Evolutionary conservation across 352 stramenopile species (phyloP).

Genomic region (Globisporangium okanoganense): DNA sequence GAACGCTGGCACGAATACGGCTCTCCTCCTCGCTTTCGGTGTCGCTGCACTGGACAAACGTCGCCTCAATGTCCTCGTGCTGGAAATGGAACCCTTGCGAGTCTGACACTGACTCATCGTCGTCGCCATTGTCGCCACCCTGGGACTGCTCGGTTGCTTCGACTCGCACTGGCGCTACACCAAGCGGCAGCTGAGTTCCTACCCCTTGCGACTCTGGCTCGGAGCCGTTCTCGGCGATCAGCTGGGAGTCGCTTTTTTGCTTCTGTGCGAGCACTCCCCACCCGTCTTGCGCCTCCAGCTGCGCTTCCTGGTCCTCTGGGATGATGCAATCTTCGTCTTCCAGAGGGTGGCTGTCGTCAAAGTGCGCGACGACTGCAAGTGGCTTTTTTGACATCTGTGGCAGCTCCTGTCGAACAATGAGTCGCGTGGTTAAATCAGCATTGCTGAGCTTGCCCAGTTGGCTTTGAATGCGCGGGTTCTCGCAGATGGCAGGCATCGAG

Average conservation of each 20-base stretch:
- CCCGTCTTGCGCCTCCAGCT: slow-evolving; percentile 49
- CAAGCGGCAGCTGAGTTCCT: slow-evolving; percentile 2
- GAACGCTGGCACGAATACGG: neutral
- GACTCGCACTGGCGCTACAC: neutral
- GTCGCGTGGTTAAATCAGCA: slow-evolving; percentile 33
- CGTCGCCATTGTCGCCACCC: neutral
- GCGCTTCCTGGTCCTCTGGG: slow-evolving; percentile 50
- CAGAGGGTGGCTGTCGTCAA: slow-evolving; percentile 41
- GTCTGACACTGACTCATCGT: slow-evolving; percentile 15
- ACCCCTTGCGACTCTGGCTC: slow-evolving; percentile 31
- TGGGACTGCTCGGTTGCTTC: neutral
- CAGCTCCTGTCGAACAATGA: slow-evolving; percentile 47
- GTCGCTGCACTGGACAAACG: slow-evolving; percentile 48
- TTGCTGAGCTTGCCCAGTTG: slow-evolving; percentile 23
- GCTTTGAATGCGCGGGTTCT: slow-evolving; percentile 22
- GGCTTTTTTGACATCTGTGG: neutral
- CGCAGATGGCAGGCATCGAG: slow-evolving; percentile 24
- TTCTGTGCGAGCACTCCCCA: slow-evolving; percentile 25
- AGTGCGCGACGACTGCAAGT: slow-evolving; percentile 10
- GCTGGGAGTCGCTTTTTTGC: slow-evolving; percentile 50
- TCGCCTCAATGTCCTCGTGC: slow-evolving; percentile 44
- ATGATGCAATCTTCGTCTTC: slow-evolving; percentile 61
- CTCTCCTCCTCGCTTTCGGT: slow-evolving; percentile 31
- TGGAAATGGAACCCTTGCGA: slow-evolving; percentile 41
- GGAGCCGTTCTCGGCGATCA: slow-evolving; percentile 62